Base-by-base conservation (phyloP, 176 grass and related monocot species). In the Elymus sibiricus region DNA sequence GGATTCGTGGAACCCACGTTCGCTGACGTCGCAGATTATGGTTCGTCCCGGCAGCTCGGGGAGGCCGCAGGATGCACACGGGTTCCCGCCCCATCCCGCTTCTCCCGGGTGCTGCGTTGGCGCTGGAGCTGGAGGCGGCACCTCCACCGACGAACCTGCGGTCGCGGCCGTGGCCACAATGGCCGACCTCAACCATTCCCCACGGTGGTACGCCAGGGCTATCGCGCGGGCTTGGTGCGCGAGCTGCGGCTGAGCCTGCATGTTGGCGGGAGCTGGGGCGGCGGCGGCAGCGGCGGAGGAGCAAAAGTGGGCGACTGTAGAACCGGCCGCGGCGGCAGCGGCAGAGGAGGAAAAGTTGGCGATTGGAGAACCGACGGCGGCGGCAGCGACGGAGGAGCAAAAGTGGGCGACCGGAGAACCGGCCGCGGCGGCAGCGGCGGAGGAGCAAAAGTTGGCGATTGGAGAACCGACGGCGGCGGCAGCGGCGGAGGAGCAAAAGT, bases 21-120 rank as follows among this genome's bases (percentile, higher is more conserved):
- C 94, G 49, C 97, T 96, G 9, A 90, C 89, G 87, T 99, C 94
- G 76, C 97, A 96, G 3, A 96, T 82, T 12, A 99, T 58, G 11
- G 97, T 95, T 0, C 55, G 13, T 2, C 82, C 90, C 0, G 49
- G 86, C 7, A 78, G 6, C 90, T 96, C 92, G 37, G 87, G 79
- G 65, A 19, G 82, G 77, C 60, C 72, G 59, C 97, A 99, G 35
- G 88, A 77, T 1, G 77, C 85, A 70, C 97, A 99, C 27, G 76
- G 80, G 9, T 34, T 5, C 38, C 84, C 85, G 44, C 44, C 44
- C 25, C 81, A 70, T 1, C 96, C 93, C 2, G 93, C 88, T 84
- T 89, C 90, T 24, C 93, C 96, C 0, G 88, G 90, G 79, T 91
- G 91, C 39, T 75, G 89, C 35, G 84, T 88, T 51, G 47, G 89